phyloP scores from a whole-genome alignment of 306 rosid species.

The Vigna radiata region DNA sequence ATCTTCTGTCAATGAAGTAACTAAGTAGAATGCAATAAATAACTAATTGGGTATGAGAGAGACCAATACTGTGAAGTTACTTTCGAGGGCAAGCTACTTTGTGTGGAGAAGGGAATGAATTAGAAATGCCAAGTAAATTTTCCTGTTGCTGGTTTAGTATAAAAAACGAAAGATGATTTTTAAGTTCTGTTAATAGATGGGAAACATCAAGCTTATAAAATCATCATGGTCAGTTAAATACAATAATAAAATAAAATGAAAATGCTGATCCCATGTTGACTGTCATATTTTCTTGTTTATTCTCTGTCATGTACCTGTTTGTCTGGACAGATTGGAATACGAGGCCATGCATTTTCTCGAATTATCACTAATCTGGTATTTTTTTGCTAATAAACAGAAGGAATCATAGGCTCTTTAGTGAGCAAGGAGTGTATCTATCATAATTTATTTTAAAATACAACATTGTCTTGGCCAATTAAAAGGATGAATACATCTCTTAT shows the following conservation, averaged over 20 bases:
- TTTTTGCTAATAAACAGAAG: background rate
- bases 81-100: conserved; percentile 24
- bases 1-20: too few species aligned
- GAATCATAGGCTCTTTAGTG: background rate
- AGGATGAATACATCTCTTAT: too few species aligned
- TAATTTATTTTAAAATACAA: too few species aligned
- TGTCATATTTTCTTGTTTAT: background rate
- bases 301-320: conserved; percentile 21
- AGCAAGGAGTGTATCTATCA: background rate
- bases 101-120: conserved; percentile 15
- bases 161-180: background rate
- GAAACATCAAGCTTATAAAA: background rate
- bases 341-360: background rate
- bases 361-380: conserved; percentile 16
- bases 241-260: background rate
- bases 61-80: conserved; percentile 14
- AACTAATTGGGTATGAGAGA: background rate
- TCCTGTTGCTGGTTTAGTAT: conserved; percentile 11
- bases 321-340: background rate
- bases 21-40: too few species aligned
- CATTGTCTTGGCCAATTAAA: too few species aligned
- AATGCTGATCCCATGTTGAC: background rate
- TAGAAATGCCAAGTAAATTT: conserved; percentile 10
- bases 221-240: background rate
- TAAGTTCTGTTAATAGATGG: background rate